Evolutionary conservation across 2,329 filamentous ascomycete genomes (phyloP).

Genomic region (Aspergillus pseudonomiae): DNA sequence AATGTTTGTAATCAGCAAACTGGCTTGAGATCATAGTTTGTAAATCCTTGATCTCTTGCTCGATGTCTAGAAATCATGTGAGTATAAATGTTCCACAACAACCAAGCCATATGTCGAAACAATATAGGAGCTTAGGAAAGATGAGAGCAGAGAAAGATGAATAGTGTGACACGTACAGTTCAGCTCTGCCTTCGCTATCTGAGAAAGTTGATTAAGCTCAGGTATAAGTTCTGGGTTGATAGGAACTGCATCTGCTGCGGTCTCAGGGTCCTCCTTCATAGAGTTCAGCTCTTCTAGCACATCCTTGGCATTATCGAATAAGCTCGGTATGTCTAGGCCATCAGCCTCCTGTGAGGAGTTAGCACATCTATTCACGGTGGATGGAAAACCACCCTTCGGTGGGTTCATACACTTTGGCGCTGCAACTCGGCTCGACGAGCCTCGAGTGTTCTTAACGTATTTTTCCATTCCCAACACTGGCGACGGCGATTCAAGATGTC

Average conservation of each 20-base stretch:
- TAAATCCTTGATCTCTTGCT: constrained; percentile 53
- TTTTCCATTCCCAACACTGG: constrained; percentile 74
- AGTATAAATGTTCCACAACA: constrained; percentile 7
- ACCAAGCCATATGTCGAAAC: background rate
- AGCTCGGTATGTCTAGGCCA: constrained; percentile 32
- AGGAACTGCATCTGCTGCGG: constrained; percentile 44
- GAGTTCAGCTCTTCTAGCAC: constrained; percentile 48
- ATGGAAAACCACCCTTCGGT: background rate
- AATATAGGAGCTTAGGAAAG: background rate
- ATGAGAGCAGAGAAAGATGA: background rate
- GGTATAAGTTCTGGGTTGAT: constrained; percentile 46
- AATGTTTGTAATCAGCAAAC: constrained; percentile 65
- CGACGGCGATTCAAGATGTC: constrained; percentile 66
- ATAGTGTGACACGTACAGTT: constrained; percentile 36
- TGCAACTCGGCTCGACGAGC: constrained; percentile 47
- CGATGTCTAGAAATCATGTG: constrained; percentile 28
- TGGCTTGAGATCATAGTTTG: constrained; percentile 56
- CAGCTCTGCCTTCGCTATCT: constrained; percentile 51
- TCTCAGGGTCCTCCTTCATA: constrained; percentile 37
- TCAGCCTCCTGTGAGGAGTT: constrained; percentile 22
- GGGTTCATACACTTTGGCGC: constrained; percentile 35
- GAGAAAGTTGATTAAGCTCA: constrained; percentile 50
- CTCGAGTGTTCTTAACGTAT: constrained; percentile 61
- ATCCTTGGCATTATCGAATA: constrained; percentile 41
- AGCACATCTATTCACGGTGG: constrained; percentile 17